Evolutionary conservation across 1,284 basidiomycete genomes (phyloP), one percentile per base, ranked within the genome.

Genomic region (Irpex sp.): DNA sequence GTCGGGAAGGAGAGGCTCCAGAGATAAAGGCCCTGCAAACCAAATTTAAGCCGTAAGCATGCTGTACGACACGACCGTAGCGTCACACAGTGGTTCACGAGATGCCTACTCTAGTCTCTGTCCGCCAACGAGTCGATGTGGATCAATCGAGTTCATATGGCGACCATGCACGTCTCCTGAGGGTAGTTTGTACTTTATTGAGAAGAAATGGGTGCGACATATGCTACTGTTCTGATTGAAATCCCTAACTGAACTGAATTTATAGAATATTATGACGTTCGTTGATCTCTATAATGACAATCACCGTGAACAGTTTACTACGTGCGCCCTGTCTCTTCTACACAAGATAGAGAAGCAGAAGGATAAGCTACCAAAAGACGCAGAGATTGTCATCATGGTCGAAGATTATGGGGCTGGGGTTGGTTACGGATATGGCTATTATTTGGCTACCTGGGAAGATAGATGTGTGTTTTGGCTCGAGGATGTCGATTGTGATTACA

Each of bases 401-500:
- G 54, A 65, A 19, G 48, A 59, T 26, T 37, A 66, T 0, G 31
- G 51, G 5, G 36, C 47, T 3, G 57, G 65, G 15, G 65, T 62
- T 3, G 65, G 62, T 1, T 49, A 17, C 0, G 60, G 55, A 7
- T 60, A 59, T 5, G 64, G 44, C 5, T 65, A 65, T 34, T 65
- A 65, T 19, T 34, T 65, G 21, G 60, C 59, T 9, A 59, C 31
- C 21, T 59, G 57, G 60, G n/a, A 51, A 37, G 13, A 65, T 2
- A 63, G 57, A 13, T 67, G 58, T 36, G 51, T 65, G 3, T 59
- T 65, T 37, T 65, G 64, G 64, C 44, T 65, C 15, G 57, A 65
- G 15, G 60, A 59, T 38, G 64, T 65, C 17, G 60, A 62, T 31
- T 11, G 17, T 26, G 26, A 26, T 3, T 15, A 62, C 11, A 7